A percentile compares a stretch with the other conserved stretches of the same genome.
These are phyloP conservation scores for Mrakia hoshinonis DNA, from an alignment of 768 basidiomycete genomes.

Conservation along the genomic window DNA sequence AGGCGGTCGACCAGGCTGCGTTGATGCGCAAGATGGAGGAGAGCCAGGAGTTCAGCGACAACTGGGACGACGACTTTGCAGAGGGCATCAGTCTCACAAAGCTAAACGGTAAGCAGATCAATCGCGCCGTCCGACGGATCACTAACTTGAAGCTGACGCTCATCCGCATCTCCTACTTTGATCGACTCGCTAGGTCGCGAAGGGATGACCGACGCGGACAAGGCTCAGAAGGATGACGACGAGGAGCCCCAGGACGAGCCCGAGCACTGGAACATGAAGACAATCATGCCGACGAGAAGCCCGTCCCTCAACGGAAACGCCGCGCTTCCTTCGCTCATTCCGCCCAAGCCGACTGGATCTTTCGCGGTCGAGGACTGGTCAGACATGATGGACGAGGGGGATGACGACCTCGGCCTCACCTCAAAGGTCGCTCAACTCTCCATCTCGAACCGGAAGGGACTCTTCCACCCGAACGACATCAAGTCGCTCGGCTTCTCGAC, in stretches of 20 bases:
- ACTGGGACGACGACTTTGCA: conserved; percentile 98
- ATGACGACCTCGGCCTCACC: conserved; percentile 60
- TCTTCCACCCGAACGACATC: conserved; percentile 70
- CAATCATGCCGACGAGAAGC: conserved; percentile 36
- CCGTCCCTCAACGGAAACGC: conserved; percentile 13
- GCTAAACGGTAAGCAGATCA: conserved; percentile 51
- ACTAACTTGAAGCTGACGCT: neutral
- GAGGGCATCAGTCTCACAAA: conserved; percentile 83
- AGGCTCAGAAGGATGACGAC: neutral
- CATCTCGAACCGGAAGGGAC: conserved; percentile 16
- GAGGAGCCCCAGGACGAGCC: conserved; percentile 30
- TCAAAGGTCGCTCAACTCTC: conserved; percentile 61
- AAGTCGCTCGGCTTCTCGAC: conserved; percentile 54
- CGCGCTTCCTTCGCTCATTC: neutral
- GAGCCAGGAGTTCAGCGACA: conserved; percentile 48
- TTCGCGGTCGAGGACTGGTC: conserved; percentile 75
- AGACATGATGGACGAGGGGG: conserved; percentile 63
- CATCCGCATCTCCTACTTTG: neutral
- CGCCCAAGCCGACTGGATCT: neutral
- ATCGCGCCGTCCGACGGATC: neutral
- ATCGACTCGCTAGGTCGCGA: neutral
- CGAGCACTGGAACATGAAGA: conserved; percentile 35
- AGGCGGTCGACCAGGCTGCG: conserved; percentile 1
- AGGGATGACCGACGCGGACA: neutral
- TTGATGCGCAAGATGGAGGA: conserved; percentile 30